Conservation (phyloP, 1,139 yeast genomes). For the Suhomyces maxii region DNA sequence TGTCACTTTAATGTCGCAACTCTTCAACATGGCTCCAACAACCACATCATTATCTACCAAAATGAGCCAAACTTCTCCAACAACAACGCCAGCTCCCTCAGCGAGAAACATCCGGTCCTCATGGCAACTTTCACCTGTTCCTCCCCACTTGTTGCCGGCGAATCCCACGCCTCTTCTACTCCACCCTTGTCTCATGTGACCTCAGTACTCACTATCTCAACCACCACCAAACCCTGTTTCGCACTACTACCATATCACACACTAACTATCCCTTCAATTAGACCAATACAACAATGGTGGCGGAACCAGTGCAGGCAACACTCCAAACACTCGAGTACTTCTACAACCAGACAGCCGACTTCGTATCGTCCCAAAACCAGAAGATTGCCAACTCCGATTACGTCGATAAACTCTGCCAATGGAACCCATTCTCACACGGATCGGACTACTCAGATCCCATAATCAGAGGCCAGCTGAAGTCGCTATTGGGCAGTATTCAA, state of each 20-base stretch:
- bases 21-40: no score
- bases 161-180: no score
- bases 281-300: slow-evolving; percentile 32
- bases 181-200: no score
- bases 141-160: no score
- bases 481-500: slow-evolving; percentile 10
- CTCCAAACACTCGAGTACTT: slow-evolving; percentile 29
- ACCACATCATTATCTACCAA: no score
- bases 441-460: not conserved
- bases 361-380: slow-evolving; percentile 27
- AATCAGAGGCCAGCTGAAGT: not conserved
- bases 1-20: no score
- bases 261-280: not conserved
- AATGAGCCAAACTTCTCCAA: no score
- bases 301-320: slow-evolving; percentile 49
- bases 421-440: slow-evolving; percentile 5
- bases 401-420: slow-evolving; percentile 17
- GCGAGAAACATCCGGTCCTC: no score
- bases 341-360: slow-evolving; percentile 26
- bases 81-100: no score
- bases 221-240: not conserved
- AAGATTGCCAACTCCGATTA: slow-evolving; percentile 21
- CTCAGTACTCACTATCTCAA: no score
- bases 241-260: not conserved
- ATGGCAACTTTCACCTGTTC: no score